phyloP scores from a whole-genome alignment of 768 basidiomycete genomes.

The Austroboletus festivus region DNA sequence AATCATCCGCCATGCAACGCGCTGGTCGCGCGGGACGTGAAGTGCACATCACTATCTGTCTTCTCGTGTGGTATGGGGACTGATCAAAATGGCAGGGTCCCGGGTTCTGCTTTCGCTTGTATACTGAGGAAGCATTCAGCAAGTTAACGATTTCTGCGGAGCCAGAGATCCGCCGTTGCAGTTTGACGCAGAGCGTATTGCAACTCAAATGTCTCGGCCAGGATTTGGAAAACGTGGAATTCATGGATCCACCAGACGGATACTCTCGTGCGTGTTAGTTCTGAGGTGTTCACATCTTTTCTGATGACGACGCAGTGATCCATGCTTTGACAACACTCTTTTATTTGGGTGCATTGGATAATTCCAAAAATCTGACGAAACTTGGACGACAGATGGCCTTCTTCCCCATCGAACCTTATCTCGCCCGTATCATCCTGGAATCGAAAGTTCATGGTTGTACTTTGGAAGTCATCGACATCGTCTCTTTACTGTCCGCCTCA shows the following conservation, averaged over 20 bases:
- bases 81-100: slow-evolving; percentile 49
- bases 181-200: slow-evolving; percentile 77
- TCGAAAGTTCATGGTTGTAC: slow-evolving; percentile 73
- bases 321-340: slow-evolving; percentile 71
- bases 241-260: slow-evolving; percentile 83
- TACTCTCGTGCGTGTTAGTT: slow-evolving; percentile 59
- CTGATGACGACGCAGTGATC: slow-evolving; percentile 38
- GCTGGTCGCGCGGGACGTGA: slow-evolving; percentile 96
- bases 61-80: neutral
- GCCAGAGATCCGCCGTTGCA: slow-evolving; percentile 90
- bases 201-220: slow-evolving; percentile 84
- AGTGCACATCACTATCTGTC: slow-evolving; percentile 33
- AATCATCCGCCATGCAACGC: slow-evolving; percentile 91
- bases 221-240: slow-evolving; percentile 75
- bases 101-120: slow-evolving; percentile 89
- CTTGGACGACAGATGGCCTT: slow-evolving; percentile 80
- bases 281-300: neutral
- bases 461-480: slow-evolving; percentile 75
- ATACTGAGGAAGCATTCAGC: slow-evolving; percentile 79
- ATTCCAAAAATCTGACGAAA: slow-evolving; percentile 59
- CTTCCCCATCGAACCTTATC: slow-evolving; percentile 90
- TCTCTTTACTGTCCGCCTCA: slow-evolving; percentile 79
- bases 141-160: slow-evolving; percentile 62
- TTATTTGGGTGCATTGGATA: slow-evolving; percentile 75
- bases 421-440: slow-evolving; percentile 76